These are phyloP conservation scores for Bretziella fagacearum DNA, from an alignment of 2,329 filamentous ascomycete species.

Conservation along the genomic window DNA sequence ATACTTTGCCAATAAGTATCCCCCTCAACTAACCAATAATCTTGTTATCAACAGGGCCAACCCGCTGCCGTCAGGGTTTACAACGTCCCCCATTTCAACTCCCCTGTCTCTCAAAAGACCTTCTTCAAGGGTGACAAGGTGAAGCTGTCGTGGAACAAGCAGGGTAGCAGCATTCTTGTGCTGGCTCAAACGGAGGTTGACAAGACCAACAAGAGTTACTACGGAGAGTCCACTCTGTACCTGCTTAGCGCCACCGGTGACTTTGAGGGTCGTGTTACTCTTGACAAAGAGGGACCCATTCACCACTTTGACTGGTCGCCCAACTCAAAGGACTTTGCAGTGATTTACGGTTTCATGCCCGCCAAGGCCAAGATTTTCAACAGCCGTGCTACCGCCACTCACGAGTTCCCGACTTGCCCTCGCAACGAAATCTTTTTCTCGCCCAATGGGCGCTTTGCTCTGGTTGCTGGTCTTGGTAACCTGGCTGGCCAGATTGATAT, in stretches of 20 bases:
- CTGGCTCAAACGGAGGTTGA: slow-evolving; percentile 96
- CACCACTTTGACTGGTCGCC: slow-evolving; percentile 98
- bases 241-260: slow-evolving; percentile 79
- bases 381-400: slow-evolving; percentile 60
- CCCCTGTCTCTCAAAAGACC: slow-evolving; percentile 84
- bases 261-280: slow-evolving; percentile 78
- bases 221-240: slow-evolving; percentile 95
- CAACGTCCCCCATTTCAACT: slow-evolving; percentile 72
- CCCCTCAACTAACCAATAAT: slow-evolving; percentile 16
- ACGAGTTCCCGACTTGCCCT: slow-evolving; percentile 72
- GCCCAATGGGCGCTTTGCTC: slow-evolving; percentile 76
- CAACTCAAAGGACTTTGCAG: slow-evolving; percentile 93
- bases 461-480: slow-evolving; percentile 95
- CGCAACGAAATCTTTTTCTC: slow-evolving; percentile 94
- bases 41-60: slow-evolving; percentile 47
- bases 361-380: slow-evolving; percentile 98
- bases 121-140: slow-evolving; percentile 99
- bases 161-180: slow-evolving; percentile 81
- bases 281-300: slow-evolving; percentile 95
- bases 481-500: slow-evolving; percentile 94
- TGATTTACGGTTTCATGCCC: slow-evolving; percentile 98
- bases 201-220: slow-evolving; percentile 97
- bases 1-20: background rate
- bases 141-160: slow-evolving; percentile 91
- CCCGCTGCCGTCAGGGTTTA: slow-evolving; percentile 89